Conservation (phyloP, 1,139 yeast species). For the Yamadazyma diospyri region DNA sequence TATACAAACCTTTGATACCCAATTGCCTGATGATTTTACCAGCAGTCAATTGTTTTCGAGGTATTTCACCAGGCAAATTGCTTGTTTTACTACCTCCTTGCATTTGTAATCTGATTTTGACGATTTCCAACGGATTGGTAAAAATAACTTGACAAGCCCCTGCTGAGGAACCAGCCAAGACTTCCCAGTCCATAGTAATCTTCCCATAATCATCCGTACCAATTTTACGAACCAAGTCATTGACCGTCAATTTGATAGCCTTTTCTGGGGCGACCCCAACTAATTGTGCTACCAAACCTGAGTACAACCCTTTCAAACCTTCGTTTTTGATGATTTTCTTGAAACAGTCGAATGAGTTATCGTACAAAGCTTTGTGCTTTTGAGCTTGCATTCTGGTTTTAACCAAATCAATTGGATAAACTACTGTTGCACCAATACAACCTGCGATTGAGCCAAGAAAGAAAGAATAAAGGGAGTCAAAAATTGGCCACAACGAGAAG, state of each 20-base stretch:
- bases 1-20: conserved; percentile 83
- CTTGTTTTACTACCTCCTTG: conserved; percentile 68
- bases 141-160: conserved; percentile 97
- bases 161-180: conserved; percentile 87
- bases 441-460: conserved; percentile 93
- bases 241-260: conserved; percentile 93
- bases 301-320: conserved; percentile 85
- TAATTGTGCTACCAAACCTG: conserved; percentile 91
- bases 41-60: conserved; percentile 54
- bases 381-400: conserved; percentile 98
- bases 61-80: conserved; percentile 43
- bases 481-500: conserved; percentile 53
- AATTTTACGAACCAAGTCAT: conserved; percentile 78
- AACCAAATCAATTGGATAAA: conserved; percentile 93
- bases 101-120: conserved; percentile 90
- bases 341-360: conserved; percentile 84
- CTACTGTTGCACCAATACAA: conserved; percentile 97
- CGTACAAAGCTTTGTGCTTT: conserved; percentile 67
- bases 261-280: conserved; percentile 98
- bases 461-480: conserved; percentile 86
- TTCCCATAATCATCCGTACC: conserved; percentile 61
- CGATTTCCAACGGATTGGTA: conserved; percentile 95
- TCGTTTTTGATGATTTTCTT: conserved; percentile 71
- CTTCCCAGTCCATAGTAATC: conserved; percentile 69
- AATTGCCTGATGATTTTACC: conserved; percentile 70